Evolutionary conservation across 345 rosid genomes (phyloP), one percentile per base, ranked within the genome.

Genomic region (Eucalyptus erythrocorys): DNA sequence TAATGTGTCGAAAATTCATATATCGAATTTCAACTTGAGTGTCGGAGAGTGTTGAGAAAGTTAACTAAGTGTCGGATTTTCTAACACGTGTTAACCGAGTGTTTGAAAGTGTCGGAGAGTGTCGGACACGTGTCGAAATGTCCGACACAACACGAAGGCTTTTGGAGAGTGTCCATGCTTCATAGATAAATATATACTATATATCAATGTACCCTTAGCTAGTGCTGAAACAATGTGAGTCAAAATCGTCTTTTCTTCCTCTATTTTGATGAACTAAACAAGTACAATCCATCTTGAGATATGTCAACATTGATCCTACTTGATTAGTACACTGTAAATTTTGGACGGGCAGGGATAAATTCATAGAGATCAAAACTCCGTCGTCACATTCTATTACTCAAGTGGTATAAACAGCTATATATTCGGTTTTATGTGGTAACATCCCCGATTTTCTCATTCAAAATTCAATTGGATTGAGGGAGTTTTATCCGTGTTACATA

Each of bases 371-470:
- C 13, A 37, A 37, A 71, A 37, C 45, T 71, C 27, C 3, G 1
- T 5, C 1, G 0, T 71, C 82, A 37, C 37, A 21, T 37, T 37
- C 1, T 37, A 1, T 37, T 37, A 37, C 22, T 71, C 42, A 37
- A 71, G 3, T 10, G 5, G 13, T 71, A 71, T 71, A 19, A 34
- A 71, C 7, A 17, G 0, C 26, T 1, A 34, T 10, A 71, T 34
- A 34, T 8, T 64, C 2, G 4, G 24, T 34, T 34, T 17, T 34
- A 34, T 19, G 11, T 71, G 19, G 12, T 71, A 10, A 34, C 2
- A 19, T 71, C 2, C 3, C 2, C 0, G 2, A 2, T 71, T 34
- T 34, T 0, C 26, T 37, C 27, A 0, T 19, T 9, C 45, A 11
- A 21, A 37, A 71, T 19, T 10, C 2, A 2, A 71, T 37, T 71